Conservation (phyloP, 371 early-diverging fungal genomes). For the Synchytrium microbalum region DNA sequence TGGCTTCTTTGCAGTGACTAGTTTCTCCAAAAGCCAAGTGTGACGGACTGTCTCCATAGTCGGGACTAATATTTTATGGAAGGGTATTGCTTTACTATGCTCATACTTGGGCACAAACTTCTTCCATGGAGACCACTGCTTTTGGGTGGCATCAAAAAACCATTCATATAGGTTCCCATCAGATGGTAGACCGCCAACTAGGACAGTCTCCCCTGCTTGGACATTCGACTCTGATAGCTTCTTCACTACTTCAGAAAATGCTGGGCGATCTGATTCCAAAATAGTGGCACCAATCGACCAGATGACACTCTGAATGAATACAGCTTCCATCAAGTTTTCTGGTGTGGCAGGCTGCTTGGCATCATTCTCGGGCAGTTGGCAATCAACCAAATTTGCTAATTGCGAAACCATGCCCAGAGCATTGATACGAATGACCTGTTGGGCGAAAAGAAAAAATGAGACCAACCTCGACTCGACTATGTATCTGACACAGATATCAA, state of each 20-base stretch:
- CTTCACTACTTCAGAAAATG: conserved; percentile 46
- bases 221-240: conserved; percentile 45
- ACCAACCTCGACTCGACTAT: no score
- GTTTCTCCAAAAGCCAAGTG: conserved; percentile 46
- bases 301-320: conserved; percentile 41
- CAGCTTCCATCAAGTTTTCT: conserved; percentile 33
- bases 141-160: conserved; percentile 37
- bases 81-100: conserved; percentile 34
- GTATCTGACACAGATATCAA: no score
- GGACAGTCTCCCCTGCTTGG: conserved; percentile 33
- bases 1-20: conserved; percentile 37
- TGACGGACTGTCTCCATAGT: conserved; percentile 50
- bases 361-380: conserved; percentile 29
- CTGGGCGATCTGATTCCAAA: conserved; percentile 40
- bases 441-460: conserved; percentile 29
- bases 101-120: conserved; percentile 44
- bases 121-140: conserved; percentile 46
- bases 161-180: conserved; percentile 45
- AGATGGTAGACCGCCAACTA: conserved; percentile 41
- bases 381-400: conserved; percentile 37
- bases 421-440: conserved; percentile 42
- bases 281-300: conserved; percentile 49
- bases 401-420: conserved; percentile 39
- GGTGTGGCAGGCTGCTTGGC: conserved; percentile 25
- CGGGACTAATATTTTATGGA: conserved; percentile 49